phyloP scores from a whole-genome alignment of 2,329 filamentous ascomycete species.

The Macrophomina tecta region DNA sequence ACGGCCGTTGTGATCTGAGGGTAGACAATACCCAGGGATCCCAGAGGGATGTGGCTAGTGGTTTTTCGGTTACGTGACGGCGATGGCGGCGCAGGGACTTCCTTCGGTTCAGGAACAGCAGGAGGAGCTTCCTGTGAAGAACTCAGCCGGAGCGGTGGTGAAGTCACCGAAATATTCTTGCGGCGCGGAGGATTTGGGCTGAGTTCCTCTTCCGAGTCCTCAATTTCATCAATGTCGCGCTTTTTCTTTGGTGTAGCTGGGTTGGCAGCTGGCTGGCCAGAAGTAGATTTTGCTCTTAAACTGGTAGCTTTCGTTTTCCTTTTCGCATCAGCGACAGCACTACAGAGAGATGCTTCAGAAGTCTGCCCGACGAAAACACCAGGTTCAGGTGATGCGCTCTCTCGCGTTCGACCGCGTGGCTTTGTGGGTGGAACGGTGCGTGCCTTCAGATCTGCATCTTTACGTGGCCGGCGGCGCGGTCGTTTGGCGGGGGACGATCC shows the following conservation, averaged over 20 bases:
- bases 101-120: background rate
- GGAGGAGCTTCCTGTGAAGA: slow-evolving; percentile 1
- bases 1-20: slow-evolving; percentile 57
- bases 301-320: background rate
- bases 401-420: background rate
- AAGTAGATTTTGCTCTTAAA: background rate
- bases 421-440: background rate
- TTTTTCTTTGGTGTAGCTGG: background rate
- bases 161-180: slow-evolving; percentile 9
- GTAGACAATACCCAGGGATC: slow-evolving; percentile 42
- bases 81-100: background rate
- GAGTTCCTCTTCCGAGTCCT: slow-evolving; percentile 44
- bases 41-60: background rate
- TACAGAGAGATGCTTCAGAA: too few species aligned
- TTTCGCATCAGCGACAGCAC: background rate
- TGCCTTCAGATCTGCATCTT: background rate
- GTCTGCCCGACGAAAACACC: too few species aligned
- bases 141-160: slow-evolving; percentile 32
- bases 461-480: slow-evolving; percentile 1
- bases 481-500: background rate
- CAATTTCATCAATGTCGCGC: slow-evolving; percentile 46
- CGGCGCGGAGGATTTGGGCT: slow-evolving; percentile 44
- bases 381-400: background rate
- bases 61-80: background rate
- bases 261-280: background rate